phyloP scores from a whole-genome alignment of 257 asterid species.

The Rhazya stricta region DNA sequence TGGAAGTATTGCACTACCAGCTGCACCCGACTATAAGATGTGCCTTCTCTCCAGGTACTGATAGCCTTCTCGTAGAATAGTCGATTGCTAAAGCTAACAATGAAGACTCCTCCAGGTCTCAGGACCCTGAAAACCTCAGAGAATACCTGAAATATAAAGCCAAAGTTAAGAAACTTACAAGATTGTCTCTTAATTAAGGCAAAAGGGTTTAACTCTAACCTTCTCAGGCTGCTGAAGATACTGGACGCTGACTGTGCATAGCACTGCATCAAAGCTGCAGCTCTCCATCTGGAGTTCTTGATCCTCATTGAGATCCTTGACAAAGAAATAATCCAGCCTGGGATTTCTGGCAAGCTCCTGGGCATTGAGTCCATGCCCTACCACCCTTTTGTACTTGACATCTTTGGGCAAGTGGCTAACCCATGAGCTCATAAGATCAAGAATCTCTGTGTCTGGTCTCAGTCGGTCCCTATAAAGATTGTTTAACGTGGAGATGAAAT shows the following conservation, averaged over 20 bases:
- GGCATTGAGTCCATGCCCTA: constrained; percentile 81
- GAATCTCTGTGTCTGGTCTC: constrained; percentile 65
- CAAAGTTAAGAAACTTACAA: background rate
- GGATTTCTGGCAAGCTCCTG: constrained; percentile 69
- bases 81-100: constrained; percentile 74
- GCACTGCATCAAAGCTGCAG: constrained; percentile 61
- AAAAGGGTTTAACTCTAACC: constrained; percentile 23
- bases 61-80: constrained; percentile 77
- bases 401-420: constrained; percentile 75
- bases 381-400: constrained; percentile 54
- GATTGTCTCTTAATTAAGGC: background rate
- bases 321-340: constrained; percentile 61
- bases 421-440: constrained; percentile 87
- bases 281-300: constrained; percentile 42
- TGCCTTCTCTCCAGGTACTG: constrained; percentile 68
- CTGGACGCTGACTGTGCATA: constrained; percentile 84
- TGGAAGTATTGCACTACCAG: constrained; percentile 69
- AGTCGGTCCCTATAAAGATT: constrained; percentile 44
- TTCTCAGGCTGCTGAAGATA: constrained; percentile 85
- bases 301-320: constrained; percentile 68
- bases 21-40: constrained; percentile 51
- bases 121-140: constrained; percentile 55
- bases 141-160: constrained; percentile 43
- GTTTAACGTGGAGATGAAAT: constrained; percentile 48
- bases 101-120: constrained; percentile 69